A percentile compares a stretch with the other conserved stretches of the same genome.
Evolutionary conservation across 129 eudicot genomes (phyloP).

Genomic region (Lactuca sativa): DNA sequence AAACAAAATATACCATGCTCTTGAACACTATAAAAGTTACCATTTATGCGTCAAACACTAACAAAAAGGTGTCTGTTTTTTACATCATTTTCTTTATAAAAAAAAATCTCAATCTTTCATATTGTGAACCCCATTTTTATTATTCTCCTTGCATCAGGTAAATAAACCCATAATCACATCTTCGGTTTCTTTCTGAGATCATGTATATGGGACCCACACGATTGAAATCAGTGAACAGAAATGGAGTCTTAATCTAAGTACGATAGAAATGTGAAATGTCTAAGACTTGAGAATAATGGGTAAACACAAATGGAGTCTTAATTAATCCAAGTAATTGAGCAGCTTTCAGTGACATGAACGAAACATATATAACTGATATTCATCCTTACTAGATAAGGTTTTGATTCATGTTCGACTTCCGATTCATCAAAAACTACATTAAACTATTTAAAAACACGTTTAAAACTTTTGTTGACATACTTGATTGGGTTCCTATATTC

Average conservation of each 20-base stretch:
- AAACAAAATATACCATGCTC: not conserved
- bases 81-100: not conserved
- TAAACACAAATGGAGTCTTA: no score
- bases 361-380: not conserved
- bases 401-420: not conserved
- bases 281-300: no score
- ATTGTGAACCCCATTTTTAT: not conserved
- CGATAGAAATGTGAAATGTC: not conserved
- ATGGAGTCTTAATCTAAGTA: not conserved
- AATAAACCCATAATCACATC: not conserved
- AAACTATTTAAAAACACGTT: not conserved
- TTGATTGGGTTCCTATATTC: not conserved
- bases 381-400: not conserved
- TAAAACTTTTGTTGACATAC: not conserved
- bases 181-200: not conserved
- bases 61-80: slow-evolving; percentile 8
- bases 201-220: not conserved
- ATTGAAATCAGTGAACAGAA: not conserved
- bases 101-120: not conserved
- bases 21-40: slow-evolving; percentile 1
- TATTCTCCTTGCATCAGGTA: not conserved
- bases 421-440: slow-evolving; percentile 4
- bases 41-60: not conserved
- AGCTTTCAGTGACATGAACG: not conserved
- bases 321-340: no score